Percentiles rank a stretch among this genome's conserved stretches.
Evolutionary conservation across 148 eudicot species (phyloP).

Genomic region (Rhododendron henanense): DNA sequence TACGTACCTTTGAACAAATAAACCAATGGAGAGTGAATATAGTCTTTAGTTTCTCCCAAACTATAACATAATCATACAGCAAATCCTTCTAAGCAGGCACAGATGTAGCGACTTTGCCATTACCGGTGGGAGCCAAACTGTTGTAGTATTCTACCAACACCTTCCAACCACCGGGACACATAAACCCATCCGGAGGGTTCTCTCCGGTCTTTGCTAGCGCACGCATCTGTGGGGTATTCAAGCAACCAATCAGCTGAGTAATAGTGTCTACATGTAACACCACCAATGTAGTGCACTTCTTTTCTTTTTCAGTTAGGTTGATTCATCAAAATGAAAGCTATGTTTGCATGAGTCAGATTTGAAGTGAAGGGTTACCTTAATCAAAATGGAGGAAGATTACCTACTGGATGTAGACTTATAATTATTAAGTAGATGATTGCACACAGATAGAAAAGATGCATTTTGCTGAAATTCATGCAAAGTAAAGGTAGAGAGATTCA

Average conservation of each 20-base stretch:
- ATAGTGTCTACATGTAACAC: too few species aligned
- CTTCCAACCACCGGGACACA: constrained; percentile 81
- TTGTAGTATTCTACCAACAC: constrained; percentile 70
- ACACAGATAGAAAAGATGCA: neutral
- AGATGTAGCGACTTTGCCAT: constrained; percentile 46
- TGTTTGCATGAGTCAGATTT: too few species aligned
- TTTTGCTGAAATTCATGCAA: neutral
- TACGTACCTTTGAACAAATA: neutral
- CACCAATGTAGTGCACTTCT: too few species aligned
- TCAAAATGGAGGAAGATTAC: neutral
- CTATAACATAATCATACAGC: neutral
- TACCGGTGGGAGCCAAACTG: constrained; percentile 37
- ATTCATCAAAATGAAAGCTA: neutral
- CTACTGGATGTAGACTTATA: neutral
- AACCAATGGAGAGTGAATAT: neutral
- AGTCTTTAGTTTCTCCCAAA: constrained; percentile 14
- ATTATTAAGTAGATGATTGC: neutral
- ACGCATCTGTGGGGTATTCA: constrained; percentile 49
- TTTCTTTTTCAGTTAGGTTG: neutral
- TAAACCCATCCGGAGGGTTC: constrained; percentile 68
- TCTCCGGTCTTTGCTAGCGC: constrained; percentile 68
- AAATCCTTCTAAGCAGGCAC: constrained; percentile 25
- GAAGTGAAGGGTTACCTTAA: too few species aligned
- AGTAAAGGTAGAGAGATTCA: neutral
- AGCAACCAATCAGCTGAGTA: too few species aligned